Base-by-base conservation (phyloP, 2,329 filamentous ascomycete genomes). In the Microcyclosporella mali region DNA sequence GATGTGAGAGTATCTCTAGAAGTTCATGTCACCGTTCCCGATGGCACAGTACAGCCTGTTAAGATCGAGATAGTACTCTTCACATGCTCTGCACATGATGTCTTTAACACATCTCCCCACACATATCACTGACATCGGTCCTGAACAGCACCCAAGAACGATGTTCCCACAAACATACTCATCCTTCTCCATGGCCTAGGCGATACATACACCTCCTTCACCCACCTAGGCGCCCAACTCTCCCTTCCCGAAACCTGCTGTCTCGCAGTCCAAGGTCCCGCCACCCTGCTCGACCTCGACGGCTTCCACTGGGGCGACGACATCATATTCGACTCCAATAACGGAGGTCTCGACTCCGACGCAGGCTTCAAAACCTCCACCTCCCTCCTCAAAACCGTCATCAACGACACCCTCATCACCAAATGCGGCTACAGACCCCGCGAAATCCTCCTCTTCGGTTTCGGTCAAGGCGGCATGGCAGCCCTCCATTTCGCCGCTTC, bases 101-200 rank as follows among this genome's bases (percentile, higher is more conserved):
- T n/a, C 21, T 9, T 25, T 25, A 9, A 25, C 9, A 6, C 21
- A 25, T 25, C 21, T 9, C 21, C n/a, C n/a, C n/a, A n/a, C 6
- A 25, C 21, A 25, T 9, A 4, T 25, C 6, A 25, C 21, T 25
- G 21, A 25, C 21, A 9, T 9, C 21, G 6, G 6, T 25, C 21
- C 21, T n/a, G n/a, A n/a, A 56, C 64, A 58, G 69, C 70, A 11
- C 57, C 75, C 29, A 49, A 55, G 25, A 59, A 61, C 18, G 78
- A 84, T 47, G 75, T 76, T 10, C 78, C 83, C 8, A 84, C 81
- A 33, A 83, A 89, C 55, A 73, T 94, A 53, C 78, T 94, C 49
- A 68, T 94, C 59, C 77, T 94, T 39, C 79, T 94, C 45, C 88
- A 94, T 65, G 88, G 88, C 51, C 77, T 94, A 10, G 88, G 88